phyloP scores from a whole-genome alignment of 2,329 filamentous ascomycete species.

The Nothopassalora personata region DNA sequence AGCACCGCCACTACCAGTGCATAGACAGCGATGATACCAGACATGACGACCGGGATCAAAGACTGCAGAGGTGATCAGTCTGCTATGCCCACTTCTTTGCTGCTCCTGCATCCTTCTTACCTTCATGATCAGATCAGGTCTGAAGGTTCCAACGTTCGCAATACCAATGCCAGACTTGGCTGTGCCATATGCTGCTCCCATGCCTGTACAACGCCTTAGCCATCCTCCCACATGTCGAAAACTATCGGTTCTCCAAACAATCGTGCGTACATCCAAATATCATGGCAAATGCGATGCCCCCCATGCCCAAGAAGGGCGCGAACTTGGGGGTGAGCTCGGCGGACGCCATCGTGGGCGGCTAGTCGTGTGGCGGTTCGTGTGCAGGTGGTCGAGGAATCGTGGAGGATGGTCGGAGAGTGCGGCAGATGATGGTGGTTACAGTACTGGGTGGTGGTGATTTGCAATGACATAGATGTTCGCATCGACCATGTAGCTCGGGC shows the following conservation, averaged over 20 bases:
- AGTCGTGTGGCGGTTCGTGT: neutral
- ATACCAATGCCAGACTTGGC: constrained; percentile 87
- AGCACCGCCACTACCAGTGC: constrained; percentile 94
- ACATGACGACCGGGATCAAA: constrained; percentile 90
- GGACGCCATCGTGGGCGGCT: constrained; percentile 37
- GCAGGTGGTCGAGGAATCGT: constrained; percentile 2
- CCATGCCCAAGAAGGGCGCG: constrained; percentile 84
- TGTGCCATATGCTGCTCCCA: constrained; percentile 79
- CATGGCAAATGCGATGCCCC: constrained; percentile 75
- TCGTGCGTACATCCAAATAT: constrained; percentile 67
- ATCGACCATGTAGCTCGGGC: neutral
- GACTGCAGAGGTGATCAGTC: constrained; percentile 49
- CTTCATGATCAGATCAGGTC: constrained; percentile 89
- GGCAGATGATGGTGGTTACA: neutral
- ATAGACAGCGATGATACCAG: constrained; percentile 97
- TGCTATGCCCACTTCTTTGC: constrained; percentile 20
- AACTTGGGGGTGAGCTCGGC: constrained; percentile 67
- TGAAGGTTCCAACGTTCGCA: constrained; percentile 75
- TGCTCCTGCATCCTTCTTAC: constrained; percentile 40
- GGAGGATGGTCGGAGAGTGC: neutral
- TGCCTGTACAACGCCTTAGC: constrained; percentile 42
- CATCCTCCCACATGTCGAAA: neutral
- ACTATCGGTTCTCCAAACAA: neutral
- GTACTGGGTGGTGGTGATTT: neutral
- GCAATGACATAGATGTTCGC: neutral